phyloP scores from a whole-genome alignment of 495 filamentous ascomycete species.

The Massariosphaeria phaeospora region DNA sequence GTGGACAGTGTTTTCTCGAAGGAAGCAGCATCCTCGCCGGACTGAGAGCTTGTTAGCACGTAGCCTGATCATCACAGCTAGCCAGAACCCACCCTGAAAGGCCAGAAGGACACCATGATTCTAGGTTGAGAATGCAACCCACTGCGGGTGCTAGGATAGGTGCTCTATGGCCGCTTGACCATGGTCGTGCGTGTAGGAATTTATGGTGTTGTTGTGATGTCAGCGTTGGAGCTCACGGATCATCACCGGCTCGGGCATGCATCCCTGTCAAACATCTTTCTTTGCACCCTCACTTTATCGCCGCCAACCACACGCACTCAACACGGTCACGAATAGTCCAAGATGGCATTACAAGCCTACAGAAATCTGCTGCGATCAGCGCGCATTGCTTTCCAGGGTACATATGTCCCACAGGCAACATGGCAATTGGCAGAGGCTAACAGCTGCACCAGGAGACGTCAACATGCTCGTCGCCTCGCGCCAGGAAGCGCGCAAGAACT shows the following conservation, averaged over 20 bases:
- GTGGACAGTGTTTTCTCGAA: slow-evolving; percentile 87
- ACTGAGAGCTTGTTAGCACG: slow-evolving; percentile 47
- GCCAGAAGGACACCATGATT: slow-evolving; percentile 33
- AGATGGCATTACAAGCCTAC: slow-evolving; percentile 73
- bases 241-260: slow-evolving; percentile 3
- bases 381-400: slow-evolving; percentile 78
- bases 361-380: slow-evolving; percentile 77
- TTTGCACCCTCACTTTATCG: slow-evolving; percentile 2
- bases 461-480: slow-evolving; percentile 64
- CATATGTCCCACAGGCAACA: not conserved
- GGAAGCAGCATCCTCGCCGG: slow-evolving; percentile 76
- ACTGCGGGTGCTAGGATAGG: slow-evolving; percentile 9
- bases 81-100: slow-evolving; percentile 28
- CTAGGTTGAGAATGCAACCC: slow-evolving; percentile 7
- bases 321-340: slow-evolving; percentile 6
- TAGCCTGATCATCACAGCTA: not conserved
- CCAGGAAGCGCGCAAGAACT: slow-evolving; percentile 61
- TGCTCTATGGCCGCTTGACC: not conserved
- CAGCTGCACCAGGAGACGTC: slow-evolving; percentile 55
- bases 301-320: not conserved
- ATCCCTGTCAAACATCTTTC: slow-evolving; percentile 23
- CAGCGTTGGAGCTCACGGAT: slow-evolving; percentile 27
- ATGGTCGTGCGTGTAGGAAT: slow-evolving; percentile 5
- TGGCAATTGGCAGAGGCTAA: slow-evolving; percentile 1
- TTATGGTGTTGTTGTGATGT: slow-evolving; percentile 12